phyloP scores from a whole-genome alignment of 139 green algal species.

The Haematococcus lacustris region DNA sequence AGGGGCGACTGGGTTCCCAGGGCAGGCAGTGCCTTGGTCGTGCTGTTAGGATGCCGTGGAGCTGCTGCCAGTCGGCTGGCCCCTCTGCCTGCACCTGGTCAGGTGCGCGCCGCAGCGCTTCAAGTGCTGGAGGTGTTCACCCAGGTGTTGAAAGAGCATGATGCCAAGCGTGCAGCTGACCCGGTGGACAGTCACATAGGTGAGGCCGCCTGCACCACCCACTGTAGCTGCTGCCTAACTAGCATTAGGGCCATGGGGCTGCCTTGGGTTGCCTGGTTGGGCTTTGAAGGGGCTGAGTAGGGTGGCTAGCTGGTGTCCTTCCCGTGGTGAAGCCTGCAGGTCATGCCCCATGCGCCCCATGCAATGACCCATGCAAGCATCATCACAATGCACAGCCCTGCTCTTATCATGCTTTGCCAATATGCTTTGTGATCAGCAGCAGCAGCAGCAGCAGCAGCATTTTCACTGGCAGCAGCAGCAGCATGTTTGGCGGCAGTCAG shows the following conservation, averaged over 20 bases:
- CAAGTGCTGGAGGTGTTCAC: slow-evolving; percentile 44
- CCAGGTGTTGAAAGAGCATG: slow-evolving; percentile 25
- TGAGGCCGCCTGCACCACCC: not conserved
- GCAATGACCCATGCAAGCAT: too few species aligned
- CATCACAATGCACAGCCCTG: too few species aligned
- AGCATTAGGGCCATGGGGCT: not conserved
- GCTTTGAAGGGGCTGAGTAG: not conserved
- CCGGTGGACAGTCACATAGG: not conserved
- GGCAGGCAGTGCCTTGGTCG: not conserved
- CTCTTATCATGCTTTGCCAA: not conserved
- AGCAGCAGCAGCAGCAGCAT: too few species aligned
- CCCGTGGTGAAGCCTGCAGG: not conserved
- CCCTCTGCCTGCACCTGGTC: not conserved
- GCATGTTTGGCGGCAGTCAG: too few species aligned
- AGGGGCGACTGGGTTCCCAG: not conserved
- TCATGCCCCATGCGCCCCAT: too few species aligned
- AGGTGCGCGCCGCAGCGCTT: slow-evolving; percentile 5
- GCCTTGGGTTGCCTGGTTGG: not conserved
- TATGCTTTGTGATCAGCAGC: not conserved
- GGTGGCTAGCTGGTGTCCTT: not conserved
- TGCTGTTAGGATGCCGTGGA: not conserved
- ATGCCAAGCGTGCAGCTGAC: slow-evolving; percentile 9
- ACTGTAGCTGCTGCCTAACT: too few species aligned
- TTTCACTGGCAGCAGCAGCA: too few species aligned
- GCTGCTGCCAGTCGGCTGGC: not conserved